phyloP scores from a whole-genome alignment of 2,329 filamentous ascomycete genomes.

The Celoporthe dispersa region DNA sequence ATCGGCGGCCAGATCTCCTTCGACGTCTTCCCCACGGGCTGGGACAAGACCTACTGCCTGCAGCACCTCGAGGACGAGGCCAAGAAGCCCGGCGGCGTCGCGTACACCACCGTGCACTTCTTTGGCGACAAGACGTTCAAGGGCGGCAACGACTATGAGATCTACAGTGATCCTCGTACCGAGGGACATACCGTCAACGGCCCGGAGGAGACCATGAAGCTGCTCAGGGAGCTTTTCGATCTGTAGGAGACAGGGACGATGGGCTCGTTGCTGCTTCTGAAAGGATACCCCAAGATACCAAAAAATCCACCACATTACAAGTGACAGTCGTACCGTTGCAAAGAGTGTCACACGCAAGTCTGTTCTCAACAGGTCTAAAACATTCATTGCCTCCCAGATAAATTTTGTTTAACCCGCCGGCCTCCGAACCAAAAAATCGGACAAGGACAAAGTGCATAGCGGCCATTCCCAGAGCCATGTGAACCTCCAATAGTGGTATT shows the following conservation, averaged over 20 bases:
- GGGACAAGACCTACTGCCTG: constrained; percentile 99
- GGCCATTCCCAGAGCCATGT: neutral
- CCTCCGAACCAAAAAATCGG: neutral
- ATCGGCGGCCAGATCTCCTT: constrained; percentile 98
- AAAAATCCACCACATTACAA: constrained; percentile 9
- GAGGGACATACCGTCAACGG: constrained; percentile 82
- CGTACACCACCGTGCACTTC: constrained; percentile 92
- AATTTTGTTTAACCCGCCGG: neutral
- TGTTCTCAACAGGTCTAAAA: neutral
- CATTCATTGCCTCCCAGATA: neutral
- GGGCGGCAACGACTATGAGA: constrained; percentile 96
- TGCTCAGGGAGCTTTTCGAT: constrained; percentile 81
- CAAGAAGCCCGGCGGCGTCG: constrained; percentile 67
- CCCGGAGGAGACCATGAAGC: constrained; percentile 80
- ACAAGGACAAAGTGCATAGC: neutral
- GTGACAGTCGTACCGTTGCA: neutral
- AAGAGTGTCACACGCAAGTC: neutral
- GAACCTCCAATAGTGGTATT: neutral
- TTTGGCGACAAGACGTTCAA: constrained; percentile 94
- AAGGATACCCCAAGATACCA: constrained; percentile 19
- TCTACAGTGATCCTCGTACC: constrained; percentile 80
- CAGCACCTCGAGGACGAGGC: constrained; percentile 83
- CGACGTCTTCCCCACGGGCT: constrained; percentile 94
- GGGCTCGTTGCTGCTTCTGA: neutral
- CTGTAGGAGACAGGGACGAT: constrained; percentile 41